phyloP scores from a whole-genome alignment of 2,329 filamentous ascomycete species.

The Cytospora piceicola region DNA sequence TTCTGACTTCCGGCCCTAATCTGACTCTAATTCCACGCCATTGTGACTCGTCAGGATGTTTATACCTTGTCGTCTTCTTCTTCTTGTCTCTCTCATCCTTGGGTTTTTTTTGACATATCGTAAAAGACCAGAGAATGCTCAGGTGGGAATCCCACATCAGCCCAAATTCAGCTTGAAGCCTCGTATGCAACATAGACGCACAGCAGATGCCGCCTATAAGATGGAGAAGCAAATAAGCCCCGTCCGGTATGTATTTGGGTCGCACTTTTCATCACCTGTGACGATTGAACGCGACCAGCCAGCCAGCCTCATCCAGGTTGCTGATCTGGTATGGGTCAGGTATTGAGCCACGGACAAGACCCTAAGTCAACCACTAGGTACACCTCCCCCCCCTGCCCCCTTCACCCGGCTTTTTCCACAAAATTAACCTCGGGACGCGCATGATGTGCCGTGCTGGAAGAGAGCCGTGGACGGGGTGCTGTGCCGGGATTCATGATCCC shows the following conservation, averaged over 20 bases:
- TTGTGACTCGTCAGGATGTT: conserved; percentile 1
- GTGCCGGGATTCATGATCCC: neutral
- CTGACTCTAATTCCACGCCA: neutral
- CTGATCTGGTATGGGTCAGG: neutral
- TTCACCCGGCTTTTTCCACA: neutral
- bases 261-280: conserved; percentile 1
- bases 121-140: neutral
- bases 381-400: no score
- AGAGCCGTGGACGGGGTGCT: neutral
- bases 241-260: conserved; percentile 13
- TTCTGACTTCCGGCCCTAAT: conserved; percentile 21
- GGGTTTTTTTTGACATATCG: neutral
- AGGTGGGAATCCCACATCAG: conserved; percentile 2
- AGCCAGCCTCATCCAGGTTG: conserved; percentile 10
- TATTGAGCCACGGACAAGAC: neutral
- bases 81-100: neutral
- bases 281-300: neutral
- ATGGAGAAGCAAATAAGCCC: conserved; percentile 17
- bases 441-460: neutral
- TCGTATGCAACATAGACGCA: conserved; percentile 13
- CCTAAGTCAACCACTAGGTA: neutral
- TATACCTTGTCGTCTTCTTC: neutral
- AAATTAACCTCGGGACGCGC: neutral
- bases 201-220: conserved; percentile 3
- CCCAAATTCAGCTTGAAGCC: conserved; percentile 23